Evolutionary conservation across 768 basidiomycete species (phyloP).

Genomic region (Roridomyces roridus): DNA sequence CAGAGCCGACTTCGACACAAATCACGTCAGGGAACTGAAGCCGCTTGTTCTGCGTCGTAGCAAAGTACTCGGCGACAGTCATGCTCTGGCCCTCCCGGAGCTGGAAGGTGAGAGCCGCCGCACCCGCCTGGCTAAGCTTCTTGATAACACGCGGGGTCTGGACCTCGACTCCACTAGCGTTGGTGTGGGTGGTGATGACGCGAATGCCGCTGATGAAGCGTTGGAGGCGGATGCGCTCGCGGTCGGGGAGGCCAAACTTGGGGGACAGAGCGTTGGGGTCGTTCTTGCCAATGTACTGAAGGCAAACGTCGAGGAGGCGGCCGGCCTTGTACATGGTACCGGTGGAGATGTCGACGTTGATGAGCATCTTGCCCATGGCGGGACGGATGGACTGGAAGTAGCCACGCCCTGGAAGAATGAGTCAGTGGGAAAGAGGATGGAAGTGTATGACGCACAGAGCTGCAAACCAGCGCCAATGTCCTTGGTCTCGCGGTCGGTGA

Average conservation of each 20-base stretch:
- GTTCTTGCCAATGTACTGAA: conserved; percentile 47
- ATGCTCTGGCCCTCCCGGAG: conserved; percentile 51
- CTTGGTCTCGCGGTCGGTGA: conserved; percentile 53
- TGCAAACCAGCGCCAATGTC: conserved; percentile 56
- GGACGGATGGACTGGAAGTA: conserved; percentile 71
- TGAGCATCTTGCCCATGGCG: conserved; percentile 55
- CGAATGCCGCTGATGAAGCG: conserved; percentile 54
- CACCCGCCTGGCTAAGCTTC: conserved; percentile 49
- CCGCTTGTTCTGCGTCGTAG: conserved; percentile 52
- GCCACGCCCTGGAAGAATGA: conserved; percentile 62
- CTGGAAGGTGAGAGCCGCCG: conserved; percentile 47
- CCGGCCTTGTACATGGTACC: conserved; percentile 75
- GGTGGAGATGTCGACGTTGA: conserved; percentile 68
- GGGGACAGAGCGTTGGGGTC: conserved; percentile 46
- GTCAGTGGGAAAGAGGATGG: not conserved
- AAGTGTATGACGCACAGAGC: conserved; percentile 39
- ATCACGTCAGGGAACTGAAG: conserved; percentile 67
- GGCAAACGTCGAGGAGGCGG: conserved; percentile 48
- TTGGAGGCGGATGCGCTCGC: conserved; percentile 54
- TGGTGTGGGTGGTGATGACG: conserved; percentile 29
- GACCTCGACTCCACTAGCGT: conserved; percentile 5
- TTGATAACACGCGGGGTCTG: conserved; percentile 53
- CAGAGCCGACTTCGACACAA: conserved; percentile 74
- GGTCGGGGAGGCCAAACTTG: conserved; percentile 48
- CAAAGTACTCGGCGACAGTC: conserved; percentile 65